Base-by-base conservation (phyloP, 805 yeast species). In the Cyberlindnera mississippiensis region DNA sequence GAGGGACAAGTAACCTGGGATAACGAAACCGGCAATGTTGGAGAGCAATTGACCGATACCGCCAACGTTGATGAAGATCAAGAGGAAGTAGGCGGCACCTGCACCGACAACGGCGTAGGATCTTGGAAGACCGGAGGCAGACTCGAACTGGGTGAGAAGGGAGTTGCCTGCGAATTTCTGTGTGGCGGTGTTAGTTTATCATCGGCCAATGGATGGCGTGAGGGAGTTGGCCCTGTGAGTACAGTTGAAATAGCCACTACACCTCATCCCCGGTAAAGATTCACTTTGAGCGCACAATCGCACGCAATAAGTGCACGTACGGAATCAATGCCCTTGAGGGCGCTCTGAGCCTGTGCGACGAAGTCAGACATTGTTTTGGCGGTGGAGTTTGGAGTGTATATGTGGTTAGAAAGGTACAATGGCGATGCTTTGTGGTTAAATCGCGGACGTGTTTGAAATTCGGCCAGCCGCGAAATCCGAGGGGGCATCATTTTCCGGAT, bases 21-120 rank as follows among this genome's bases (percentile, higher is more conserved):
- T 63, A 31, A 78, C 87, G 53, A 93, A 86, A 1, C 97, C 96
- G 14, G 95, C 95, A 56, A 91, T 68, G 72, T 93, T 93, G 51
- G 96, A 85, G 53, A 93, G 75, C 57, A 93, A 78, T 70, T 90
- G 95, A 48, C 99, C 99, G 57, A 93, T 72, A 22, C 97, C 98
- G 49, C 96, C 98, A 54, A 90, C 70, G 68, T 93, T 95, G 58
- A 90, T 69, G 67, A 91, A 88, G 45, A 90, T 80, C 56, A 91
- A 63, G 32, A 90, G 66, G 51, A 90, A 71, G 69, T 93, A 93
- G 36, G 78, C 58, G 5, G 64, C 80, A 28, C 69, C 81, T 20
- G 74, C 72, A 19, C 81, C 91, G 41, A 84, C 64, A 16, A 82
- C 84, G 30, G 86, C 84, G 60, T 91, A 93, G 3, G 96, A 82